A percentile compares a stretch with the other conserved stretches of the same genome.
phyloP scores from a whole-genome alignment of 495 filamentous ascomycete genomes.

The Penicillium cosmopolitanum region DNA sequence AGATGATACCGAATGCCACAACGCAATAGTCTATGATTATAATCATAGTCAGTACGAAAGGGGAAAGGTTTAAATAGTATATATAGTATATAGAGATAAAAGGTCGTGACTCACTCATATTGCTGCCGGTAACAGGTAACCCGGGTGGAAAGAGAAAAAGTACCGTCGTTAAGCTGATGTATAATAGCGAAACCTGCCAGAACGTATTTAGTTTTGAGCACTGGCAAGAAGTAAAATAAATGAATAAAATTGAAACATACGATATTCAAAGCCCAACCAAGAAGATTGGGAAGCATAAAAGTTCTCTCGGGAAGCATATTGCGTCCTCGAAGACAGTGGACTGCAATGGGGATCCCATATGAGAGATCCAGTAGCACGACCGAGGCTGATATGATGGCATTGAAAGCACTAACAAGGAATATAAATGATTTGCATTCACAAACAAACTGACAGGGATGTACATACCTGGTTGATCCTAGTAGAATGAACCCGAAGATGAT shows the following conservation, averaged over 20 bases:
- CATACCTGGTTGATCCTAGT: constrained; percentile 63
- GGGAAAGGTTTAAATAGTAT: background rate
- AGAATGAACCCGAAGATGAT: constrained; percentile 75
- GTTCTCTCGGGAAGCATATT: constrained; percentile 63
- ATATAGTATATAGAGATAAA: background rate
- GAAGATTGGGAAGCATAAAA: constrained; percentile 59
- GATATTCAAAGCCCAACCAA: constrained; percentile 58
- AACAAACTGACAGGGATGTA: constrained; percentile 14
- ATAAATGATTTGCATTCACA: background rate
- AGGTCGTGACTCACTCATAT: constrained; percentile 62
- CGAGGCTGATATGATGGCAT: constrained; percentile 70
- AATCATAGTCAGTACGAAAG: constrained; percentile 10
- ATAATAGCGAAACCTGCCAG: constrained; percentile 61
- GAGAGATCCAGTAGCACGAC: constrained; percentile 72
- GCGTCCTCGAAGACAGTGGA: constrained; percentile 67
- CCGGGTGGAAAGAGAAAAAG: constrained; percentile 77
- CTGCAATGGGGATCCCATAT: constrained; percentile 71
- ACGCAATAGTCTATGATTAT: constrained; percentile 62
- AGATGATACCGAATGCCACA: constrained; percentile 68
- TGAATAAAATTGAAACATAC: constrained; percentile 23
- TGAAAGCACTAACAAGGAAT: constrained; percentile 43
- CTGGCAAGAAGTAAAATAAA: no score
- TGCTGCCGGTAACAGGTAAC: constrained; percentile 65
- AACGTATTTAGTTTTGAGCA: background rate
- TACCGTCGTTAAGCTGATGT: constrained; percentile 69